Base-by-base conservation (phyloP, 2,329 filamentous ascomycete genomes). In the Truncatella angustata region DNA sequence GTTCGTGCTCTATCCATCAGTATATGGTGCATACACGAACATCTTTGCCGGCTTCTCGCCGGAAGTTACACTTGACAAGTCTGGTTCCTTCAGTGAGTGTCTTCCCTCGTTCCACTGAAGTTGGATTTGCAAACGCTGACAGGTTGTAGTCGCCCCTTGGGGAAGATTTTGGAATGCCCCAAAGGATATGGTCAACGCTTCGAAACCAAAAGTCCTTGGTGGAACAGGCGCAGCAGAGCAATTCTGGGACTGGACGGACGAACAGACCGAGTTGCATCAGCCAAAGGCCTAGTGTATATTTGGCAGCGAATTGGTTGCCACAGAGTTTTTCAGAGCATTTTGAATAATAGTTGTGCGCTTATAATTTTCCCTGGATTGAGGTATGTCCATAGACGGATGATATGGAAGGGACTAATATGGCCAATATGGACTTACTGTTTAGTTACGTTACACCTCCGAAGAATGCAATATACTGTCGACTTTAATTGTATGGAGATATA, bases 141-240 rank as follows among this genome's bases (percentile, higher is more conserved):
- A 4, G 34, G 21, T 14, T 14, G 2, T 32, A 68, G 66, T 80
- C 23, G 65, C 76, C 46, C 77, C 78, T 1, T 81, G 75, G 73
- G 78, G 77, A 55, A 63, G 68, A 26, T 59, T 68, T 52, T 53
- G 50, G 40, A 51, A 63, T 16, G 64, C 71, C 16, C 60, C 68
- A 11, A 54, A 57, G 32, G 71, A 73, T 54, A 34, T 73, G 11
- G 28, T 32, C 14, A 32, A 32, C 14, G 28, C 28, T 32, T 32
- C 28, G 2, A 32, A 32, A 14, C 14, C 28, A 14, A 32, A 14
- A 14, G 28, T 14, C 7, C 28, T 32, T 32, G 28, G 28, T 32
- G 28, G 28, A 14, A 32, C 28, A 7, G 28, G 28, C 14, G 14
- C 28, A 9, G 28, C 28, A 7, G 2, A 2, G 14, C 7, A 32